Evolutionary conservation across 177 flowering plant genomes (phyloP), one percentile per base, ranked within the genome.

Genomic region (Tripterygium wilfordii): DNA sequence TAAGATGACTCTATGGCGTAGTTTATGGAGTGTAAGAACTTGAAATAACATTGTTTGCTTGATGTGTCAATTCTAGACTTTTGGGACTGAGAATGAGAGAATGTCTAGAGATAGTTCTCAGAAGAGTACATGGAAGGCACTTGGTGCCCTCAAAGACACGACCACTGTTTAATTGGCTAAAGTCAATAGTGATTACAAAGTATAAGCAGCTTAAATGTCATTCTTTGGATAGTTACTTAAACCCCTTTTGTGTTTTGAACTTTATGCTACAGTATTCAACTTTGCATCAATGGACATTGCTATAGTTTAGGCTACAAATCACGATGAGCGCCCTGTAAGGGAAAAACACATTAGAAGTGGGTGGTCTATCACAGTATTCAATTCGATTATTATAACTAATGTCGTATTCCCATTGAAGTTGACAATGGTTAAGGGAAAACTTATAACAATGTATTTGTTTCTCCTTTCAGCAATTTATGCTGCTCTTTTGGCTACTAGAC

Each of bases 181-280:
- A 81, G 90, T 90, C 23, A 87, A 88, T 45, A 90, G 98, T 57
- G 95, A 81, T 56, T 90, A 88, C 69, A 88, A 85, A 96, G 98
- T 90, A 64, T 4, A 18, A 26, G 17, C 37, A 50, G 13, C n/a
- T 23, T 31, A 3, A 13, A 33, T 22, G 1, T 14, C 13, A 2
- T 15, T 10, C 24, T 38, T 16, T 36, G 24, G 30, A 18, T 20
- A 35, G 4, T 33, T 65, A 4, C 42, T 53, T 21, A 3, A 19
- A 31, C 4, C 8, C 25, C 39, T 33, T 48, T 8, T 48, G 26
- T 39, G 4, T 32, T 15, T 37, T 52, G 42, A 17, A 9, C 39
- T 40, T 45, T 23, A 3, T 20, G 14, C 14, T 22, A n/a, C 36
- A 42, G 14, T n/a, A 20, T 53, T 54, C 36, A 18, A n/a, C 43